Conservation (phyloP, 2,329 filamentous ascomycete species). For the Botryosphaeria agaves region DNA sequence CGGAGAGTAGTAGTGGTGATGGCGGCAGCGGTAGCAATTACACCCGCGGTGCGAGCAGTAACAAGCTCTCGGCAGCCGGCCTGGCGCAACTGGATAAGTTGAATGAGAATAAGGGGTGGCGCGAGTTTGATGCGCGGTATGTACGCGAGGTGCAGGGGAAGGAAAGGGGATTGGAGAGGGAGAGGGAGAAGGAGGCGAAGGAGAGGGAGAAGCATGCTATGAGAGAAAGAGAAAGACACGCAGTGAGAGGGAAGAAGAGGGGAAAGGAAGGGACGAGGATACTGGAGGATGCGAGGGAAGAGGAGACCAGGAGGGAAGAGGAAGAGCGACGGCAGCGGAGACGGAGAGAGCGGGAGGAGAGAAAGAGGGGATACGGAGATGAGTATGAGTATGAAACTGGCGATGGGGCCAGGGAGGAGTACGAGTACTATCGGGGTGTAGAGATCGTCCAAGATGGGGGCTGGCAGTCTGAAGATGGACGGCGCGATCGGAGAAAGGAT, state of each 20-base stretch:
- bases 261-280: conserved; percentile 2
- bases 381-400: conserved; percentile 6
- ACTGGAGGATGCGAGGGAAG: conserved; percentile 9
- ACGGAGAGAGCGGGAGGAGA: conserved; percentile 23
- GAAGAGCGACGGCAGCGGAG: conserved; percentile 17
- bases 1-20: conserved; percentile 4
- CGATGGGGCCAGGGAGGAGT: too few species aligned
- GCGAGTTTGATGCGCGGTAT: conserved; percentile 16
- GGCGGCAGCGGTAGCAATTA: conserved; percentile 7
- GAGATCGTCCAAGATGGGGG: too few species aligned
- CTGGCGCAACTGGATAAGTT: conserved; percentile 48
- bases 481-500: too few species aligned
- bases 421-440: too few species aligned
- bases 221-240: conserved; percentile 3
- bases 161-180: conserved; percentile 13
- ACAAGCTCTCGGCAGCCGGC: conserved; percentile 35
- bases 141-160: conserved; percentile 10
- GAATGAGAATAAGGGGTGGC: conserved; percentile 36
- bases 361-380: conserved; percentile 16
- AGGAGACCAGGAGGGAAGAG: conserved; percentile 1
- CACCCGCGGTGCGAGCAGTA: conserved; percentile 14
- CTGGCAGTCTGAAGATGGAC: too few species aligned
- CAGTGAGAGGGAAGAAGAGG: conserved; percentile 2
- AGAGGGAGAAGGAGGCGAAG: conserved; percentile 7
- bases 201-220: conserved; percentile 1